A percentile compares a stretch with the other conserved stretches of the same genome.
These are phyloP conservation scores for Aspergillus pseudoviridinutans DNA, from an alignment of 2,329 filamentous ascomycete species.

Conservation along the genomic window DNA sequence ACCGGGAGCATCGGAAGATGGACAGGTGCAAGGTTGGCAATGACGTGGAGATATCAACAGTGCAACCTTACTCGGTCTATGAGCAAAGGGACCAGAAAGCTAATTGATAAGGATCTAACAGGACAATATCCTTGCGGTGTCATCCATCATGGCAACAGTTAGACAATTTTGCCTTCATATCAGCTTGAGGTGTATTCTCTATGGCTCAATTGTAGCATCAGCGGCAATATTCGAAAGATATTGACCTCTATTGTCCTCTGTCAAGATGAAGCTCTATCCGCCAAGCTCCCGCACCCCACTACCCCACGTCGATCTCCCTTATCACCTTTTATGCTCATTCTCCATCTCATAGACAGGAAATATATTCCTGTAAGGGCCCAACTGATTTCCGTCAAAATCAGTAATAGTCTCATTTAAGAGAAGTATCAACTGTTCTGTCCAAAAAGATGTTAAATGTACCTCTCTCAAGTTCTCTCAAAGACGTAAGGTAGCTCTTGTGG, in stretches of 20 bases:
- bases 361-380: neutral
- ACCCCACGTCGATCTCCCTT: neutral
- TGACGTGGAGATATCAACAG: constrained; percentile 13
- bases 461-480: neutral
- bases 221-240: neutral
- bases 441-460: neutral
- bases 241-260: no score
- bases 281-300: neutral
- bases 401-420: no score
- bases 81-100: neutral
- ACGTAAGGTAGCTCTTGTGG: neutral
- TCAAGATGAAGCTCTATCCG: neutral
- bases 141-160: neutral
- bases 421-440: neutral
- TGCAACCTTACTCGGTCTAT: constrained; percentile 5
- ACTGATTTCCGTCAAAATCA: neutral
- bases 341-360: neutral
- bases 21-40: constrained; percentile 3
- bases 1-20: neutral
- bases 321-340: no score
- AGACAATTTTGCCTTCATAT: no score
- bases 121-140: no score
- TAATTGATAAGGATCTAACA: neutral
- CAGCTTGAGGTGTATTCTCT: no score
- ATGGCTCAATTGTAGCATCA: neutral